phyloP scores from a whole-genome alignment of 2,329 filamentous ascomycete genomes.

The Phialocephala subalpina region DNA sequence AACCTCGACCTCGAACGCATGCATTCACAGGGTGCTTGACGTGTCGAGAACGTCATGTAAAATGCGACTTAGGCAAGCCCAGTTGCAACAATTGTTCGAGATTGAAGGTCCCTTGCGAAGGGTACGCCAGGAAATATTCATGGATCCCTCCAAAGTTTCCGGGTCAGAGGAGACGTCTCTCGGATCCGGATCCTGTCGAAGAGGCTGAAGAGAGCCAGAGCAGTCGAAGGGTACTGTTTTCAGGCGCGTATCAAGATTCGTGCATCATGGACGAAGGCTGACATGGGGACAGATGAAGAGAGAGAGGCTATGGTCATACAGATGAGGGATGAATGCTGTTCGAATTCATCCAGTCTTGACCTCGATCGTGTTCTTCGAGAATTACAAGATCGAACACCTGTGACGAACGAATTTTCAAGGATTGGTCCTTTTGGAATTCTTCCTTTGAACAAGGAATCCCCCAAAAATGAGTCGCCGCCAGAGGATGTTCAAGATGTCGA shows the following conservation, averaged over 20 bases:
- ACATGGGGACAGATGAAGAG: conserved; percentile 18
- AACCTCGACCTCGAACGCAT: conserved; percentile 27
- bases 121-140: conserved; percentile 27
- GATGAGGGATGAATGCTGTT: conserved; percentile 27
- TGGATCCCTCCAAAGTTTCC: conserved; percentile 24
- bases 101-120: conserved; percentile 25
- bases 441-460: not conserved
- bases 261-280: not conserved
- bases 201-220: conserved; percentile 22
- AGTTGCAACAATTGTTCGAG: conserved; percentile 25
- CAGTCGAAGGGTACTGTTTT: conserved; percentile 24
- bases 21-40: conserved; percentile 29
- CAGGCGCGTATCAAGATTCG: conserved; percentile 11
- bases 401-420: conserved; percentile 11
- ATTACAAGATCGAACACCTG: conserved; percentile 15
- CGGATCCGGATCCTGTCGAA: conserved; percentile 3
- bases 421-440: conserved; percentile 28
- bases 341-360: conserved; percentile 17
- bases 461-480: not conserved
- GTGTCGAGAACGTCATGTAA: conserved; percentile 30
- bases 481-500: conserved; percentile 10
- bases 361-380: conserved; percentile 25
- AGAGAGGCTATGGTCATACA: conserved; percentile 21
- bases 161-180: conserved; percentile 9
- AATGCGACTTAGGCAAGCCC: conserved; percentile 28